Conservation (phyloP, 2,329 filamentous ascomycete species). For the Epichloe hybrida region DNA sequence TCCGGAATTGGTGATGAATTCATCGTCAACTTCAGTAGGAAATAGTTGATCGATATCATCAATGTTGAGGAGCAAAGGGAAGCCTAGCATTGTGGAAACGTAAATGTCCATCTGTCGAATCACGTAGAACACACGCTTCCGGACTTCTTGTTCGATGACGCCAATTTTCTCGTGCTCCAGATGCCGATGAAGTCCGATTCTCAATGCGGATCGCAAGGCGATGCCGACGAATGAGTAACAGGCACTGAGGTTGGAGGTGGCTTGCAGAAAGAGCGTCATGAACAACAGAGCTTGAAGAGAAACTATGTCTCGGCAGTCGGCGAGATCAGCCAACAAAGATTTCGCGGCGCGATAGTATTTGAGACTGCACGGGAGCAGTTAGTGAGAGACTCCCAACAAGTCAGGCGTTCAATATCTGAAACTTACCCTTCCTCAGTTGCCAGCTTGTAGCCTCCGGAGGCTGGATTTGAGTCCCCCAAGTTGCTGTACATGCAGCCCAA, state of each 20-base stretch:
- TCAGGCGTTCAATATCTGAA: neutral
- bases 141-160: slow-evolving; percentile 48
- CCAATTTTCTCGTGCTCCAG: slow-evolving; percentile 49
- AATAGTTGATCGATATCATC: slow-evolving; percentile 56
- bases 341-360: slow-evolving; percentile 63
- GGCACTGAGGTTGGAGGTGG: slow-evolving; percentile 62
- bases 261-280: slow-evolving; percentile 70
- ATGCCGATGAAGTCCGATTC: slow-evolving; percentile 65
- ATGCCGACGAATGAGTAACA: slow-evolving; percentile 74
- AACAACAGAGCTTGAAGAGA: slow-evolving; percentile 66
- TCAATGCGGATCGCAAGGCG: slow-evolving; percentile 57
- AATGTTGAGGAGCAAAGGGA: slow-evolving; percentile 47
- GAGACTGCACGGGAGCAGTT: slow-evolving; percentile 31
- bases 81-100: slow-evolving; percentile 52
- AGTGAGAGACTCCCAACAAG: slow-evolving; percentile 13
- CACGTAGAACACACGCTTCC: slow-evolving; percentile 53
- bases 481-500: slow-evolving; percentile 59
- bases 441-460: slow-evolving; percentile 32
- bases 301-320: slow-evolving; percentile 58
- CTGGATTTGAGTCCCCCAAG: slow-evolving; percentile 39
- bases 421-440: slow-evolving; percentile 44
- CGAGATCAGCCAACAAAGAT: slow-evolving; percentile 49
- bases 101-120: slow-evolving; percentile 60
- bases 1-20: slow-evolving; percentile 47
- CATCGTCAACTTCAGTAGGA: slow-evolving; percentile 52